Conservation (phyloP, 2,329 filamentous ascomycete species). For the Sporothrix variecibatus region DNA sequence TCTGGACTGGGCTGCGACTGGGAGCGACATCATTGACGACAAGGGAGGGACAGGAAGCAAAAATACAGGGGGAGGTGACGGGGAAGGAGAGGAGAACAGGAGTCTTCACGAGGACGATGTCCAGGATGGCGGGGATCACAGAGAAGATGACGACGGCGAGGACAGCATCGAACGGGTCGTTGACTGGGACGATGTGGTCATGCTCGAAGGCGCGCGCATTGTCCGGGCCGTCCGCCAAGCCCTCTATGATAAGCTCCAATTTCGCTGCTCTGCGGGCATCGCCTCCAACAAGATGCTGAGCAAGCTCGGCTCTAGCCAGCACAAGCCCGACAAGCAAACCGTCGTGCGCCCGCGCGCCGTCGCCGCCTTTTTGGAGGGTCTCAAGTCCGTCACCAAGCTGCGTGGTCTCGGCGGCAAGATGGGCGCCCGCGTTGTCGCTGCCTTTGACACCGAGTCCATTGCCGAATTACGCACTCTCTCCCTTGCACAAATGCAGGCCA, state of each 20-base stretch:
- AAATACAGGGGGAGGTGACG: too few species aligned
- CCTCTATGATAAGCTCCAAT: conserved; percentile 71
- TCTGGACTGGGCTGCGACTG: conserved; percentile 30
- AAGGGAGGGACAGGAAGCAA: background rate
- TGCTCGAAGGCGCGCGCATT: conserved; percentile 86
- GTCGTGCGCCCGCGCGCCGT: conserved; percentile 86
- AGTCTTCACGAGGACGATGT: background rate
- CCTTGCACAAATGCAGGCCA: conserved; percentile 73
- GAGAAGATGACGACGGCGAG: background rate
- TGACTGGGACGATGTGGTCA: conserved; percentile 94
- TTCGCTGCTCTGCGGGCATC: conserved; percentile 90
- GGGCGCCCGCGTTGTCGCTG: conserved; percentile 79
- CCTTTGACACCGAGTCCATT: conserved; percentile 79
- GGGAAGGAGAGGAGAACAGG: too few species aligned
- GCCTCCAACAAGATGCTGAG: conserved; percentile 90
- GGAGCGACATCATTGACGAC: conserved; percentile 27
- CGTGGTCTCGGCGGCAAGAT: conserved; percentile 93
- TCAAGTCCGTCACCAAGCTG: conserved; percentile 96
- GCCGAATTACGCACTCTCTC: conserved; percentile 72
- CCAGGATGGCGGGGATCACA: background rate
- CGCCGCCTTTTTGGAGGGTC: conserved; percentile 73
- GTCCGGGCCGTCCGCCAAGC: conserved; percentile 71
- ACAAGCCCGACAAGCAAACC: conserved; percentile 93
- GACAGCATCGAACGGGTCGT: conserved; percentile 66
- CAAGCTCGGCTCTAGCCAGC: conserved; percentile 87